Evolutionary conservation across 257 asterid genomes (phyloP).

Genomic region (Echites panduratus): DNA sequence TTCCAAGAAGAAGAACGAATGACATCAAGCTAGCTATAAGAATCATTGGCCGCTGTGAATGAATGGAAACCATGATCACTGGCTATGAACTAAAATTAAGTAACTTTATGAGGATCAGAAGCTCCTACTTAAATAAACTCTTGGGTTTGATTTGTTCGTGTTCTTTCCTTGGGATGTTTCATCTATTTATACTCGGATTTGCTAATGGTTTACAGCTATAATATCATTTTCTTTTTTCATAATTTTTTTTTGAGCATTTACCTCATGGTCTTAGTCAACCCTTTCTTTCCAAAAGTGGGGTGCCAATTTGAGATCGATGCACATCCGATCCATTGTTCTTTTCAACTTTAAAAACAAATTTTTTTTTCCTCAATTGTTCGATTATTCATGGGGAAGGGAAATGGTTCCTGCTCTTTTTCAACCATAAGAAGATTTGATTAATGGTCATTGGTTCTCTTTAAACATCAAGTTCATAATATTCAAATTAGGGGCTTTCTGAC

Average conservation of each 20-base stretch:
- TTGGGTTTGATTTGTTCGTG: background rate
- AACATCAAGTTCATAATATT: background rate
- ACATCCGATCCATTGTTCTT: background rate
- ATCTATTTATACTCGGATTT: slow-evolving; percentile 2
- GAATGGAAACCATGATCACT: slow-evolving; percentile 4
- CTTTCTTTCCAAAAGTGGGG: background rate
- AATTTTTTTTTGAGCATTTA: background rate
- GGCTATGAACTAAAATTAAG: background rate
- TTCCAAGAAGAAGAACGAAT: background rate
- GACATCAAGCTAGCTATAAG: background rate
- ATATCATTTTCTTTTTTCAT: background rate
- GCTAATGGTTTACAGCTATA: background rate
- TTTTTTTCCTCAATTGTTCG: background rate
- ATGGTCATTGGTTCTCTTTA: background rate
- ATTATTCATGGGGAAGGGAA: background rate
- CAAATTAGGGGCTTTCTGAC: too few relatives aligned
- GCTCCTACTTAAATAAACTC: too few relatives aligned
- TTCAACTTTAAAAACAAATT: background rate
- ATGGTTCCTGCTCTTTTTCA: background rate
- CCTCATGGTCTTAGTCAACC: slow-evolving; percentile 3
- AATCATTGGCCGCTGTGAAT: background rate
- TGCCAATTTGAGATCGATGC: background rate
- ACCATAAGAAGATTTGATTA: background rate
- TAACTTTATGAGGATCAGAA: too few relatives aligned
- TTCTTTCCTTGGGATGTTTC: background rate